Evolutionary conservation across 306 rosid species (phyloP).

Genomic region (Amphicarpaea edgeworthii): DNA sequence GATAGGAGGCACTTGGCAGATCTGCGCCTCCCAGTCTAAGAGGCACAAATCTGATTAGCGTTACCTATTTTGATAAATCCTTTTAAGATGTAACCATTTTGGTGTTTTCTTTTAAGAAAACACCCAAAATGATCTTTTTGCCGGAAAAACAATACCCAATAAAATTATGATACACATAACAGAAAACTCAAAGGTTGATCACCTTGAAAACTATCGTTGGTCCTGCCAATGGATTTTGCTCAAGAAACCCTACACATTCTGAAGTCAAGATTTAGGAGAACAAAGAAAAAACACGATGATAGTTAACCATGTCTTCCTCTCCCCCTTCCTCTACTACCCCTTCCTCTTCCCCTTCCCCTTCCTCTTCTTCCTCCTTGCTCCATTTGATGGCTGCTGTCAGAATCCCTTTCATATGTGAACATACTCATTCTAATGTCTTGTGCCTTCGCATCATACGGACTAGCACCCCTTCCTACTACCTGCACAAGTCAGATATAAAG

Average conservation of each 20-base stretch:
- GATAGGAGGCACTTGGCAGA: too few species aligned
- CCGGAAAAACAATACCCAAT: too few species aligned
- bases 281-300: background rate
- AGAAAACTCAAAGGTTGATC: background rate
- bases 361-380: conserved; percentile 57
- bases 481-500: conserved; percentile 48
- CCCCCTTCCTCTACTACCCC: conserved; percentile 43
- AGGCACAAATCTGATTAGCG: too few species aligned
- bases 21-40: too few species aligned
- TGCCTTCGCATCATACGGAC: conserved; percentile 53
- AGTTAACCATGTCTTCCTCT: conserved; percentile 44
- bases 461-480: conserved; percentile 56
- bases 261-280: background rate
- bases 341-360: conserved; percentile 51
- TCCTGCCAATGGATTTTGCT: background rate
- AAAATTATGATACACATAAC: background rate
- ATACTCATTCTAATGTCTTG: conserved; percentile 78
- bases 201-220: background rate
- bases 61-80: too few species aligned
- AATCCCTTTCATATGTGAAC: conserved; percentile 71
- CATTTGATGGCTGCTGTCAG: conserved; percentile 47
- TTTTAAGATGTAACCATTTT: too few species aligned
- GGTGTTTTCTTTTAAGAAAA: too few species aligned
- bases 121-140: too few species aligned
- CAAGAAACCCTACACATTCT: background rate